phyloP scores from a whole-genome alignment of 441 rosid species.

The Dalechampia spathulata region DNA sequence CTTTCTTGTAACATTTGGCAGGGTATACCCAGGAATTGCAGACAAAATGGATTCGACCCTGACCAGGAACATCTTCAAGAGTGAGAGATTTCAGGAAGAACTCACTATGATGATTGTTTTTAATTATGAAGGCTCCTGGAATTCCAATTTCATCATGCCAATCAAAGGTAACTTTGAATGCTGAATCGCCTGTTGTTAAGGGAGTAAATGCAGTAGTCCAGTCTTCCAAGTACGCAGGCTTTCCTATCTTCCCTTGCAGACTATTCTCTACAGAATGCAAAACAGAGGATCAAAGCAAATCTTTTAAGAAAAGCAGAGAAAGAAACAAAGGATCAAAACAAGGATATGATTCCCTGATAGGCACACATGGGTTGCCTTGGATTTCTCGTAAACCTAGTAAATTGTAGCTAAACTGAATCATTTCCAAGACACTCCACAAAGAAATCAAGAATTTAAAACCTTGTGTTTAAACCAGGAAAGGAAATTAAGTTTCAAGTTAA shows the following conservation, averaged over 20 bases:
- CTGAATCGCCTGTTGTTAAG: slow-evolving; percentile 51
- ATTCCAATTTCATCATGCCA: slow-evolving; percentile 46
- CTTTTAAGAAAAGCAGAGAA: no score
- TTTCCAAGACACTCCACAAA: no score
- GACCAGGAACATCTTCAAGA: slow-evolving; percentile 63
- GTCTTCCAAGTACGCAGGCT: slow-evolving; percentile 51
- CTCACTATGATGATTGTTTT: slow-evolving; percentile 54
- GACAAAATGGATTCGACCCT: slow-evolving; percentile 55
- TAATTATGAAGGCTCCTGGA: slow-evolving; percentile 64
- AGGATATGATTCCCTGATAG: no score
- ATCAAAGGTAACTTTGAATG: slow-evolving; percentile 50
- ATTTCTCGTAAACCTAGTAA: no score
- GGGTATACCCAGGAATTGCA: slow-evolving; percentile 91
- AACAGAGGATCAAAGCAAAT: no score
- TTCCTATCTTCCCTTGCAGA: slow-evolving; percentile 47
- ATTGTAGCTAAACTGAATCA: no score
- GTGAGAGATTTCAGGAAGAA: slow-evolving; percentile 63
- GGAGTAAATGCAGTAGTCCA: slow-evolving; percentile 47
- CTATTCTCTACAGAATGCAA: slow-evolving; percentile 32
- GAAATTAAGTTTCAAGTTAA: no score
- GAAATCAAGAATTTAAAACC: no score
- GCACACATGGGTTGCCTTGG: no score
- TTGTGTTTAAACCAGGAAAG: no score
- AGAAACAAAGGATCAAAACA: no score
- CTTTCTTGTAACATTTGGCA: slow-evolving; percentile 32